Percentiles rank a stretch among this genome's conserved stretches.
Evolutionary conservation across 164 flowering plant species (phyloP).

Genomic region (Kingdonia uniflora): DNA sequence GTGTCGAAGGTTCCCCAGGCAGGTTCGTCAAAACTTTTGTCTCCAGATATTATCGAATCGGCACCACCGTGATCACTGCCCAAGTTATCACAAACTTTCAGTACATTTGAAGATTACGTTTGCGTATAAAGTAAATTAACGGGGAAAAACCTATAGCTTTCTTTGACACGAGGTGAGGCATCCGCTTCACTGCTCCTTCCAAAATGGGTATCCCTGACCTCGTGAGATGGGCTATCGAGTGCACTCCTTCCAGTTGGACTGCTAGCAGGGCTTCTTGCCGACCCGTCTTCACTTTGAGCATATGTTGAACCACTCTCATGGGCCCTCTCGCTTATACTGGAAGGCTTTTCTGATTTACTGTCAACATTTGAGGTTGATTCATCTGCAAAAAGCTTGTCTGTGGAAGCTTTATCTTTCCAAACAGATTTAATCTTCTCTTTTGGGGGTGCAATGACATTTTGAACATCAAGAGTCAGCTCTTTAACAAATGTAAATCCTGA

Average conservation of each 20-base stretch:
- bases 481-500: constrained; percentile 75
- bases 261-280: constrained; percentile 39
- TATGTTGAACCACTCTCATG: constrained; percentile 32
- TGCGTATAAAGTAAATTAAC: background rate
- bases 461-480: constrained; percentile 86
- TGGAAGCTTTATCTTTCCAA: constrained; percentile 22
- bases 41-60: constrained; percentile 39
- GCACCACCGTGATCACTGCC: constrained; percentile 65
- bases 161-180: constrained; percentile 48
- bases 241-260: constrained; percentile 43
- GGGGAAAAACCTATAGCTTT: constrained; percentile 37
- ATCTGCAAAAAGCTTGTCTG: constrained; percentile 17
- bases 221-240: constrained; percentile 41
- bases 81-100: background rate
- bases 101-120: too few species aligned
- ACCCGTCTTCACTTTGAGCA: constrained; percentile 35
- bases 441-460: constrained; percentile 71
- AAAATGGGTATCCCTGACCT: constrained; percentile 28
- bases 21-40: constrained; percentile 72
- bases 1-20: constrained; percentile 80
- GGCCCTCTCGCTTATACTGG: constrained; percentile 19
- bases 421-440: constrained; percentile 32
- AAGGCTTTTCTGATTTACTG: constrained; percentile 33
- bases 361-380: constrained; percentile 32
- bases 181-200: constrained; percentile 24